Conservation (phyloP, 148 eudicot genomes). For the Rhododendron vialii region DNA sequence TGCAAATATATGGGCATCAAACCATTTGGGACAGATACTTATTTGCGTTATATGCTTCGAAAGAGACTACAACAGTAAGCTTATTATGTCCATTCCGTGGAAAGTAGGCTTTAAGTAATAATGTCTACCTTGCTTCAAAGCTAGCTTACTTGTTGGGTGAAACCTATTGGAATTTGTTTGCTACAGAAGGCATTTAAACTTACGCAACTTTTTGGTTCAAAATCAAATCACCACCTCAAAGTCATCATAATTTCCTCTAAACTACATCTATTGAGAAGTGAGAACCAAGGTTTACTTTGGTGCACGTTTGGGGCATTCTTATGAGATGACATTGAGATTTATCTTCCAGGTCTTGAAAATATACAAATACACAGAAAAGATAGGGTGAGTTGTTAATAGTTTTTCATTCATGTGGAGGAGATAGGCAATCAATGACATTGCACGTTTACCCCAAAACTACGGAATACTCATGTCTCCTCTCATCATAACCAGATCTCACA, state of each 20-base stretch:
- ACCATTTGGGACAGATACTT: slow-evolving; percentile 72
- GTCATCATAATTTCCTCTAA: background rate
- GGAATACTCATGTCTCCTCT: background rate
- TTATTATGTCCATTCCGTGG: background rate
- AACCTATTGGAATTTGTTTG: background rate
- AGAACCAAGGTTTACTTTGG: background rate
- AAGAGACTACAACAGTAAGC: slow-evolving; percentile 53
- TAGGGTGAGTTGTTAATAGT: background rate
- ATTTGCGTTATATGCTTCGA: slow-evolving; percentile 65
- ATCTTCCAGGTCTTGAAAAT: background rate
- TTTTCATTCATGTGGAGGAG: background rate
- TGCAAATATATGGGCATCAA: slow-evolving; percentile 81
- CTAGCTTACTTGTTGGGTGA: background rate
- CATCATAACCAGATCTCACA: background rate
- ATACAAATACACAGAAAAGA: background rate
- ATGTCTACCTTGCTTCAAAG: too few species aligned
- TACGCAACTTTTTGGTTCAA: background rate
- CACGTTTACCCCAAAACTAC: background rate
- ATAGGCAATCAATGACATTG: background rate
- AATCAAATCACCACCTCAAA: background rate
- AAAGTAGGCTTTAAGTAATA: too few species aligned
- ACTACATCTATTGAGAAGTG: background rate
- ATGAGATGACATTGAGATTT: background rate
- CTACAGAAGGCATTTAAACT: background rate
- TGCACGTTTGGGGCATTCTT: background rate